Evolutionary conservation across 2,329 filamentous ascomycete species (phyloP).

Genomic region (Microdochium bolleyi): DNA sequence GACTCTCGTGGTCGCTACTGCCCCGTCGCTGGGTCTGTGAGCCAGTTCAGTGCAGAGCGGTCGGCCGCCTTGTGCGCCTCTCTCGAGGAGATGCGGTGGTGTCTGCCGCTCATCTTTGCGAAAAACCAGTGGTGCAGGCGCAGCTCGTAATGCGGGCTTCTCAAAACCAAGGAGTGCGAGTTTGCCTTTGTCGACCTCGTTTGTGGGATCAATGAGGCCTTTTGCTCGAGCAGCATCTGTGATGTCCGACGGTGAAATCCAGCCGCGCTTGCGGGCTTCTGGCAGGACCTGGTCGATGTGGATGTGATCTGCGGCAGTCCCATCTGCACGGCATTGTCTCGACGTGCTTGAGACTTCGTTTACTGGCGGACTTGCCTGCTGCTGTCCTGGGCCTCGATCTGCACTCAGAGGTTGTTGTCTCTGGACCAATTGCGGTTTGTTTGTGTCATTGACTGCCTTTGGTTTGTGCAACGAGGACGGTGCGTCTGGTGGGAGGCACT

Average conservation of each 20-base stretch:
- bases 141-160: background rate
- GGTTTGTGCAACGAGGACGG: no score
- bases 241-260: background rate
- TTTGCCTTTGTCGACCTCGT: background rate
- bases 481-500: no score
- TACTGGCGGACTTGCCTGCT: no score
- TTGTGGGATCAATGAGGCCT: background rate
- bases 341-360: no score
- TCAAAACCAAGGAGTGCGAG: background rate
- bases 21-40: background rate
- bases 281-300: background rate
- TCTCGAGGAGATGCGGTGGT: background rate
- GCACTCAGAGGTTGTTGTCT: no score
- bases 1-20: background rate
- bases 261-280: background rate
- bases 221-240: background rate
- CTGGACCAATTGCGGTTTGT: no score
- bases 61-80: background rate
- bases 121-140: background rate
- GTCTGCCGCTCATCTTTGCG: background rate
- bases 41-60: background rate
- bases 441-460: no score
- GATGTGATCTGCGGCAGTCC: background rate
- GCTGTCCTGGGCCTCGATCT: no score
- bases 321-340: background rate